Base-by-base conservation (phyloP, 75 land plant species). In the Selaginella moellendorffii region DNA sequence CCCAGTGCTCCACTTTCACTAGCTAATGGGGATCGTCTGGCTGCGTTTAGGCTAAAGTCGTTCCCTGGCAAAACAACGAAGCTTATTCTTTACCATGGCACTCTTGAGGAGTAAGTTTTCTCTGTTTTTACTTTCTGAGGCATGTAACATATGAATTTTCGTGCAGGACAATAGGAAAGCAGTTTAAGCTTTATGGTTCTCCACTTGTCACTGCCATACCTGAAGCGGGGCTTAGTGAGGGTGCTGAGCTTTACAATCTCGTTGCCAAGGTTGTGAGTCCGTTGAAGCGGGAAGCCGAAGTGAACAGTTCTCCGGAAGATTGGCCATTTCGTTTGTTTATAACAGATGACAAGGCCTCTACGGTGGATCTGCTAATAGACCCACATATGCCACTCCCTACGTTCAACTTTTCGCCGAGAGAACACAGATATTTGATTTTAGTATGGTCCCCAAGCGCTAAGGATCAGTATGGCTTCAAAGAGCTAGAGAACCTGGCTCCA, bases 11-110 rank as follows among this genome's bases (percentile, higher is more conserved):
- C n/a, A 56, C 5, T 21, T 21, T 56, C 59, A 8, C 5, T 21
- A 56, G 5, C 5, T 2, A 56, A 56, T 21, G n/a, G 24, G 24
- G 89, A 80, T 25, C 70, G 56, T 64, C 63, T 85, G 64, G 85
- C 83, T 31, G 89, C 85, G 12, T 82, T 79, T 58, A 72, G 79
- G 20, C 72, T 82, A 71, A 79, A n/a, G n/a, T n/a, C n/a, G n/a
- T n/a, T n/a, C n/a, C n/a, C n/a, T n/a, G n/a, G n/a, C n/a, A 73
- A 67, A 18, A 26, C 72, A 31, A 27, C 69, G 14, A 63, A 65
- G 60, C 64, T 85, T n/a, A 77, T n/a, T n/a, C n/a, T 85, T 21
- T 1, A 70, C 9, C 78, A 85, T 64, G 61, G 66, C 25, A 76
- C 31, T 23, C 17, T 31, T 20, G 80, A 81, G 18, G 64, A 63